Evolutionary conservation across 164 flowering plant species (phyloP).

Genomic region (Stephania cephalantha): DNA sequence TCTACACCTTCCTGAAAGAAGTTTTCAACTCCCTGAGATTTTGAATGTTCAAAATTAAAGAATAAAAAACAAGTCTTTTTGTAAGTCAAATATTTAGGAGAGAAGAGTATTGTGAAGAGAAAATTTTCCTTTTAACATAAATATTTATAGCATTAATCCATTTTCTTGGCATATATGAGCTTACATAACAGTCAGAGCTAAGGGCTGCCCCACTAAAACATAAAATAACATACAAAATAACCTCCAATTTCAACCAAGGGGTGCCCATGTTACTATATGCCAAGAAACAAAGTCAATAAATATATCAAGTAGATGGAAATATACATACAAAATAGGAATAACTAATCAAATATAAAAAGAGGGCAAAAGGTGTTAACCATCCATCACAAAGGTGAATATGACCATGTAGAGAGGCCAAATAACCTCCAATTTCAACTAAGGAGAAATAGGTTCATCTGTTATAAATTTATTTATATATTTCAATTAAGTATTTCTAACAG

Average conservation of each 20-base stretch:
- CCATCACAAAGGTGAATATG: no score
- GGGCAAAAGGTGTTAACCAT: background rate
- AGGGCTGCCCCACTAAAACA: background rate
- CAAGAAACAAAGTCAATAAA: background rate
- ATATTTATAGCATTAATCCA: background rate
- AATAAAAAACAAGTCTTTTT: background rate
- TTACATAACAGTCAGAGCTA: background rate
- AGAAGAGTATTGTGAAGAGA: background rate
- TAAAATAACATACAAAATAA: slow-evolving; percentile 35
- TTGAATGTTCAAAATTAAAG: background rate
- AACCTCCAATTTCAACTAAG: no score
- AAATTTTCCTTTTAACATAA: background rate
- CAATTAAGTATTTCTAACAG: no score
- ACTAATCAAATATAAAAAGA: background rate
- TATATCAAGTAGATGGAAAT: no score
- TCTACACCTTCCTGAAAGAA: slow-evolving; percentile 20
- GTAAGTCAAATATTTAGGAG: background rate
- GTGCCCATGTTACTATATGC: background rate
- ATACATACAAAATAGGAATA: no score
- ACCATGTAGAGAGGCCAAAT: no score
- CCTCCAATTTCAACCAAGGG: background rate
- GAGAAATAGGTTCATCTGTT: no score
- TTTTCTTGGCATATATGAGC: background rate
- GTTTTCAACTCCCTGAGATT: slow-evolving; percentile 23
- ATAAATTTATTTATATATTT: no score